Evolutionary conservation across 2,329 filamentous ascomycete species (phyloP), one percentile per base, ranked within the genome.

Genomic region (Fusarium coffeatum): DNA sequence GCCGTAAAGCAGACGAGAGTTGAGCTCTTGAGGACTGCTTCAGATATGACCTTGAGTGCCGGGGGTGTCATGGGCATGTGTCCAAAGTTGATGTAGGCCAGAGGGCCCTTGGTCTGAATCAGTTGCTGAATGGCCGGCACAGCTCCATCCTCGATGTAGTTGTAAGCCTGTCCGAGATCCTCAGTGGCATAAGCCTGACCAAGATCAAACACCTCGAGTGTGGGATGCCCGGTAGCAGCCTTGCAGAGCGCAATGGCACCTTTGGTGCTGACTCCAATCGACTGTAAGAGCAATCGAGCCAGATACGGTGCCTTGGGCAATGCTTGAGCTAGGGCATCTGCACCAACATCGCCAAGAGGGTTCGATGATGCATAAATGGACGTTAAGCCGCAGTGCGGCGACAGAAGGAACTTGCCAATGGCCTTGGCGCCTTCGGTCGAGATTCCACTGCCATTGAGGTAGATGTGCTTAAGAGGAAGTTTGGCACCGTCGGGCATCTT

Each of bases 171-270:
- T 30, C 76, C 76, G 3, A 84, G 79, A 61, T 85, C 83, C 30
- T 80, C 70, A 13, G 83, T 86, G n/a, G 80, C 79, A 70, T 80
- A 85, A 22, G 79, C 80, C 70, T 85, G 84, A 18, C 83, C 81
- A 7, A 86, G 62, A 64, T 85, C 83, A 13, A 86, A 69, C 22
- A 74, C 75, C 15, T 76, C 76, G 22, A 85, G 73, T 32, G 71
- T 66, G 11, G 79, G 72, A 68, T 83, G 78, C 20, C 72, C 66
- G 20, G 69, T 66, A 57, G 83, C 66, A 23, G 80, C 78, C 40
- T 77, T 66, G 71, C 80, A 82, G 42, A 85, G 71, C 47, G 76
- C 72, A 45, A 78, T 75, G 47, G 78, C 76, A 57, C 82, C 82
- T 65, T 76, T 73, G 72, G 80, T 80, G 72, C 76, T 79, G 69